These are phyloP conservation scores for Alnus rubra DNA, from an alignment of 306 rosid species.

Conservation along the genomic window DNA sequence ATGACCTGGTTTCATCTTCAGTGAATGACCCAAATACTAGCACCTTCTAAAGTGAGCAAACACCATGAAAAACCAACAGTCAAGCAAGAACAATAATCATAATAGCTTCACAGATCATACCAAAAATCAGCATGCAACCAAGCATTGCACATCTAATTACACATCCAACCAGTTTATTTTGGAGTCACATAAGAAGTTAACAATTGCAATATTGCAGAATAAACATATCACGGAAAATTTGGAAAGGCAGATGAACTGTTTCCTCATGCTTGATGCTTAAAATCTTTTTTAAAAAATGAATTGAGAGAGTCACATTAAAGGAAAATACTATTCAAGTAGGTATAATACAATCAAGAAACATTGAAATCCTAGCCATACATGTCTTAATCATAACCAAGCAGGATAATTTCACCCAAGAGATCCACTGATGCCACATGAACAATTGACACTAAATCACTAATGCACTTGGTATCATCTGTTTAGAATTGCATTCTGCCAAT, in stretches of 20 bases:
- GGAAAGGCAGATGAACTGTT: neutral
- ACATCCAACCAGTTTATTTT: neutral
- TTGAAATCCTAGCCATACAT: neutral
- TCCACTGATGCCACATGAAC: neutral
- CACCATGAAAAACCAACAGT: conserved; percentile 7
- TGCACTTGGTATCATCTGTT: neutral
- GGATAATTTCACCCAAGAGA: neutral
- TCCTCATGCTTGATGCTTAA: neutral
- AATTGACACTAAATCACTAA: neutral
- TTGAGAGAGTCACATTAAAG: neutral
- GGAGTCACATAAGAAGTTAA: neutral
- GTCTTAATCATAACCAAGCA: neutral
- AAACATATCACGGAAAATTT: neutral
- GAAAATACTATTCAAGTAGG: neutral
- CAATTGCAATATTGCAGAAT: neutral
- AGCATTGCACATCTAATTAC: neutral
- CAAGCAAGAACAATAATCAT: neutral
- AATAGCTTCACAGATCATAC: neutral
- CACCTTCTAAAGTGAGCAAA: conserved; percentile 38
- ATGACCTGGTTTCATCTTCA: conserved; percentile 81
- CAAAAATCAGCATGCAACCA: conserved; percentile 10
- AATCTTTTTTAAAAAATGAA: neutral
- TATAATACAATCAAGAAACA: neutral
- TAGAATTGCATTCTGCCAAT: neutral
- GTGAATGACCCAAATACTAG: conserved; percentile 84